Base-by-base conservation (phyloP, 2,329 filamentous ascomycete species). In the Rutstroemia sp. region DNA sequence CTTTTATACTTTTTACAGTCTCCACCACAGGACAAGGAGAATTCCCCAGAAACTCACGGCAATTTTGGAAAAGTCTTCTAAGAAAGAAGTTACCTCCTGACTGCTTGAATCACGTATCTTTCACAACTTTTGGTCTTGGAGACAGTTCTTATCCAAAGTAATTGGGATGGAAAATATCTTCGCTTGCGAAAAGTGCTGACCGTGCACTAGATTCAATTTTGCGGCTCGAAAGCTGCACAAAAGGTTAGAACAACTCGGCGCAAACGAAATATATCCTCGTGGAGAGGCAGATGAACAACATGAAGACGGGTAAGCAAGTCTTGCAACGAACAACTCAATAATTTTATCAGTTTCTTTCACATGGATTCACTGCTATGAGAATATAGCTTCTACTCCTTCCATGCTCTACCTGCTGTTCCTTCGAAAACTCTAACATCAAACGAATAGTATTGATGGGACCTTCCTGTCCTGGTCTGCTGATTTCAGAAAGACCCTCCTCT, bases 11-110 rank as follows among this genome's bases (percentile, higher is more conserved):
- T 51, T 88, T 99, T 66, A 84, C 90, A 59, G 77, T 95, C 19
- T 95, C 94, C 5, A 99, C 94, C 0, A 96, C 94, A 0, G 94
- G 94, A 5, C 92, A 99, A 73, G 94, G 94, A 5, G 92, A 97
- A 62, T 80, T 97, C 69, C 94, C 94, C 2, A 82, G 82, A 56
- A 97, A 97, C 75, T 84, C 88, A 2, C 79, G 83, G 45, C 75
- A 74, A 1, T 92, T 99, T 68, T 99, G 94, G 94, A 90, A 82
- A 68, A 87, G 83, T 58, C 77, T 99, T 39, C 77, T 95, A 18
- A 81, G 90, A 63, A 91, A 88, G 71, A 89, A 83, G 64, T 79
- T 99, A 27, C 82, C 86, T 12, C 77, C 84, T 3, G 82, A 80
- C 16, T 92, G 86, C 65, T 75, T 99, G 41, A 69, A 75, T 39